Conservation (phyloP, 164 flowering plant species). For the Chimonanthus salicifolius region DNA sequence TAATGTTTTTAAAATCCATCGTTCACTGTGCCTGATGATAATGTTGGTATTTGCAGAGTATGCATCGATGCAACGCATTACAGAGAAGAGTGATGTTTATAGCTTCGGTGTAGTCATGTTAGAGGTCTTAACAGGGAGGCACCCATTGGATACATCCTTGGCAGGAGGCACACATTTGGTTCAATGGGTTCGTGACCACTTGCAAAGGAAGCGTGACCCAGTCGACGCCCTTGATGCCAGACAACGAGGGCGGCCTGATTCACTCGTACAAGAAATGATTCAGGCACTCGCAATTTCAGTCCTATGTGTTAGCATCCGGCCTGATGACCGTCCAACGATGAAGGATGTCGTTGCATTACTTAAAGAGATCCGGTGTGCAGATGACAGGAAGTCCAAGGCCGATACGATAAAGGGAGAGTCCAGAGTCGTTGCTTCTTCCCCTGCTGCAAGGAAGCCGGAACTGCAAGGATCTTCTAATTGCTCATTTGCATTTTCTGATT, state of each 20-base stretch:
- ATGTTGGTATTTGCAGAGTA: constrained; percentile 46
- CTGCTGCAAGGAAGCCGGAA: constrained; percentile 27
- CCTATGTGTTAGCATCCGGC: constrained; percentile 55
- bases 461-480: constrained; percentile 69
- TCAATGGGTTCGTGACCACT: constrained; percentile 80
- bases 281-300: constrained; percentile 78
- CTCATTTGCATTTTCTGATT: constrained; percentile 76
- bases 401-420: constrained; percentile 32
- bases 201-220: constrained; percentile 48
- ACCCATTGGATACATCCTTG: constrained; percentile 79
- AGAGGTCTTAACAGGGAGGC: constrained; percentile 90
- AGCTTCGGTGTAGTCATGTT: constrained; percentile 84
- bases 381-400: constrained; percentile 21
- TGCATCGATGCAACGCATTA: constrained; percentile 62
- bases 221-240: constrained; percentile 64
- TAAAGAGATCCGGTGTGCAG: constrained; percentile 60
- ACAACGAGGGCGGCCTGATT: constrained; percentile 68
- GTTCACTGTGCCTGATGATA: neutral
- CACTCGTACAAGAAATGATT: constrained; percentile 77
- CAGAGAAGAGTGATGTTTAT: constrained; percentile 91
- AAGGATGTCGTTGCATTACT: constrained; percentile 92
- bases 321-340: constrained; percentile 81
- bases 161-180: constrained; percentile 80
- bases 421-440: constrained; percentile 20
- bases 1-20: too few species aligned